Conservation (phyloP, 176 grass and related monocot species). For the Coix lacrymajobi region DNA sequence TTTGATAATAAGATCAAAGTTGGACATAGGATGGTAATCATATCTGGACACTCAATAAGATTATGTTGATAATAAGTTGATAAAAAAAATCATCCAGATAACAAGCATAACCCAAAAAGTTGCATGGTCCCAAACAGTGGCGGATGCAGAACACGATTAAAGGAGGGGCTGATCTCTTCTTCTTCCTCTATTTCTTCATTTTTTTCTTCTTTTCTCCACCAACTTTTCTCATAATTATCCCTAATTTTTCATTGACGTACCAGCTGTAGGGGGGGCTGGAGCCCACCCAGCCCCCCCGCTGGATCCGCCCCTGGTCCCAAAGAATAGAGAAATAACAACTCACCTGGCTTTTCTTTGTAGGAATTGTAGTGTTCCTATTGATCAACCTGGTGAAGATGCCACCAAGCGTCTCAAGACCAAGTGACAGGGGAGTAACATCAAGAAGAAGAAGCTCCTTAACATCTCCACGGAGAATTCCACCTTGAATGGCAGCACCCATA, state of each 20-base stretch:
- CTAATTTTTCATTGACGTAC: too few relatives aligned
- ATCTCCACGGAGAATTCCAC: slow-evolving; percentile 8
- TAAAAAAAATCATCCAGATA: not conserved
- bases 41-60: not conserved
- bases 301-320: too few relatives aligned
- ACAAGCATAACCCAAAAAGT: too few relatives aligned
- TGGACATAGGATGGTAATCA: not conserved
- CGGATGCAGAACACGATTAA: too few relatives aligned
- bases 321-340: not conserved
- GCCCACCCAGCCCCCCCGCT: too few relatives aligned
- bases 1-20: too few relatives aligned
- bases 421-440: slow-evolving; percentile 2
- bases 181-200: too few relatives aligned
- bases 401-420: slow-evolving; percentile 4
- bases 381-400: slow-evolving; percentile 20
- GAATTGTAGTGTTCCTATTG: slow-evolving; percentile 20
- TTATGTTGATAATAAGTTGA: not conserved
- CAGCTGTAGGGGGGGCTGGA: too few relatives aligned
- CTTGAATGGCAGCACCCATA: slow-evolving; percentile 7
- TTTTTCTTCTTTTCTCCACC: too few relatives aligned
- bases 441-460: slow-evolving; percentile 14
- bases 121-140: not conserved
- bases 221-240: too few relatives aligned
- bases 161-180: too few relatives aligned
- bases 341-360: slow-evolving; percentile 24